Percentiles rank a stretch among this genome's conserved stretches.
These are phyloP conservation scores for Grigorovia humatica DNA, from an alignment of 805 yeast species.

Conservation along the genomic window DNA sequence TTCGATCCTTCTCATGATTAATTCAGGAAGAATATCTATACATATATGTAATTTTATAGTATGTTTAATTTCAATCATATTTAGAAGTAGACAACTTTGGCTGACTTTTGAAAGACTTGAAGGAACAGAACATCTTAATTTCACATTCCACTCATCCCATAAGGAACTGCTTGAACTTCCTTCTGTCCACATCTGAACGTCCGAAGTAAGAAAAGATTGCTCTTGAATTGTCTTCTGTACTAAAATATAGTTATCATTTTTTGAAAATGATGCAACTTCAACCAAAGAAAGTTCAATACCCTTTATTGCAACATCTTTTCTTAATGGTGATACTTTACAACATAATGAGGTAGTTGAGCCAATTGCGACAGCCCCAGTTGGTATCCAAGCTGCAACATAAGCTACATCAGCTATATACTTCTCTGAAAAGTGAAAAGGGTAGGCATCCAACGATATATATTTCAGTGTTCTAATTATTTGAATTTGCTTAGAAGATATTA, in stretches of 20 bases:
- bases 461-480: slow-evolving; percentile 80
- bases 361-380: slow-evolving; percentile 80
- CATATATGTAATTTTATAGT: slow-evolving; percentile 66
- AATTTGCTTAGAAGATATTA: slow-evolving; percentile 58
- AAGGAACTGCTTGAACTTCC: neutral
- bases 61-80: slow-evolving; percentile 74
- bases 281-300: slow-evolving; percentile 55
- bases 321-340: slow-evolving; percentile 63
- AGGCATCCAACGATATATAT: slow-evolving; percentile 74
- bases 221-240: slow-evolving; percentile 57
- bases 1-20: slow-evolving; percentile 59
- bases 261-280: slow-evolving; percentile 57
- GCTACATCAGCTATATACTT: slow-evolving; percentile 93
- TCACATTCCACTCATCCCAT: slow-evolving; percentile 40
- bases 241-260: slow-evolving; percentile 47
- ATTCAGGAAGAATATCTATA: neutral
- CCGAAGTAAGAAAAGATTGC: too few relatives aligned
- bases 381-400: slow-evolving; percentile 79
- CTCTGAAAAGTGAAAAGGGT: slow-evolving; percentile 89
- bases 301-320: slow-evolving; percentile 73
- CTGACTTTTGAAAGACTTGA: slow-evolving; percentile 64
- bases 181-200: neutral
- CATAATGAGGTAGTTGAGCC: slow-evolving; percentile 70
- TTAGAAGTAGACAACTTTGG: slow-evolving; percentile 72
- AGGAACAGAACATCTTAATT: slow-evolving; percentile 54